These are phyloP conservation scores for Myxozyma geophila DNA, from an alignment of 805 yeast genomes.

Conservation along the genomic window DNA sequence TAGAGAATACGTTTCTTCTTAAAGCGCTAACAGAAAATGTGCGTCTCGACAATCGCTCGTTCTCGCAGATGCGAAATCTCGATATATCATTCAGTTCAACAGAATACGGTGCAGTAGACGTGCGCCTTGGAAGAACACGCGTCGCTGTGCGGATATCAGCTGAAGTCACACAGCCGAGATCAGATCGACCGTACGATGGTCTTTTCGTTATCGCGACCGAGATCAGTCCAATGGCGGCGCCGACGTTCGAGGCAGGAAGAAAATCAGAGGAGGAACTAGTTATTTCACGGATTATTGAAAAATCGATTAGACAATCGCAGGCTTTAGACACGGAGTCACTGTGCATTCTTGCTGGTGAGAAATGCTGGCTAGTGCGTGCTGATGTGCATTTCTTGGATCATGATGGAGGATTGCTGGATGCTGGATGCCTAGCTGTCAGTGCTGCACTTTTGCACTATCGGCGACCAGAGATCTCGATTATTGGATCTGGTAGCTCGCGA, in stretches of 20 bases:
- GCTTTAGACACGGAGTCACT: slow-evolving; percentile 89
- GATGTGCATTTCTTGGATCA: slow-evolving; percentile 86
- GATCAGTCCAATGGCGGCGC: slow-evolving; percentile 86
- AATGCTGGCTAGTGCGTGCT: slow-evolving; percentile 90
- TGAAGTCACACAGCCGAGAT: slow-evolving; percentile 76
- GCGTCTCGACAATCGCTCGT: slow-evolving; percentile 70
- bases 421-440: slow-evolving; percentile 87
- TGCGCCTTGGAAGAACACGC: slow-evolving; percentile 73
- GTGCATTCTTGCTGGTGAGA: slow-evolving; percentile 87
- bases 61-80: slow-evolving; percentile 67
- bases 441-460: slow-evolving; percentile 80
- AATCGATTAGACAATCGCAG: slow-evolving; percentile 86
- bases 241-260: slow-evolving; percentile 72
- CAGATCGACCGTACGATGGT: slow-evolving; percentile 94
- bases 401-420: slow-evolving; percentile 93
- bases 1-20: slow-evolving; percentile 65
- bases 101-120: slow-evolving; percentile 81
- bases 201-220: slow-evolving; percentile 82
- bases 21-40: slow-evolving; percentile 65
- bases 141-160: slow-evolving; percentile 76
- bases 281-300: slow-evolving; percentile 82
- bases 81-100: slow-evolving; percentile 62
- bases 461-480: slow-evolving; percentile 79
- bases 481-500: slow-evolving; percentile 42
- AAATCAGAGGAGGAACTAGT: slow-evolving; percentile 80